Evolutionary conservation across 73 alveolate genomes (phyloP).

Genomic region (Tetrahymena thermophila): DNA sequence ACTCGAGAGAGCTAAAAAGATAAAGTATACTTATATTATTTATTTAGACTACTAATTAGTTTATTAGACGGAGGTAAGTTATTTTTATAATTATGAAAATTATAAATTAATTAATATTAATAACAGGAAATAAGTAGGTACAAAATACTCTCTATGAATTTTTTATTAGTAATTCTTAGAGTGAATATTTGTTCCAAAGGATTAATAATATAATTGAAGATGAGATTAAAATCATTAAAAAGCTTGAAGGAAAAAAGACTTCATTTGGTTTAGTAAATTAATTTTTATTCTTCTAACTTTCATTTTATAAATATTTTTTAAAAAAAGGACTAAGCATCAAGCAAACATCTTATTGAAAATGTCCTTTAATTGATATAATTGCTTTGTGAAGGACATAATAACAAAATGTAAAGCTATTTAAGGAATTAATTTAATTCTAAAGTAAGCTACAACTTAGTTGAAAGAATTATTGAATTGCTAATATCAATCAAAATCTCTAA

Average conservation of each 20-base stretch:
- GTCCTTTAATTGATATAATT: constrained; percentile 24
- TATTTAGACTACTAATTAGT: not conserved
- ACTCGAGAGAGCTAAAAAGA: not conserved
- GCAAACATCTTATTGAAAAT: constrained; percentile 3
- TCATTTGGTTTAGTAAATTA: not conserved
- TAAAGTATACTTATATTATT: constrained; percentile 13
- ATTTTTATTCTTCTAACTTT: not conserved
- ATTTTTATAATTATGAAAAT: not conserved
- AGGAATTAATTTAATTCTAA: constrained; percentile 38
- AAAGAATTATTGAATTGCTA: constrained; percentile 1
- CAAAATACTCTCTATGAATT: constrained; percentile 22
- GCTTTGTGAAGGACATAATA: constrained; percentile 54
- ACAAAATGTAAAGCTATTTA: constrained; percentile 28
- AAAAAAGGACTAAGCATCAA: constrained; percentile 11
- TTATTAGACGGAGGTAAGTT: constrained; percentile 6
- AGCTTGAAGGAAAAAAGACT: not conserved
- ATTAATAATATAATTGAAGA: constrained; percentile 7
- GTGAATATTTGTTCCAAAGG: constrained; percentile 19
- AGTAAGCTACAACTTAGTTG: constrained; percentile 32
- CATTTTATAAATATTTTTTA: not conserved
- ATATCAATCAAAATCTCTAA: not conserved
- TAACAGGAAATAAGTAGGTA: constrained; percentile 9
- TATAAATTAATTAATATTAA: not conserved
- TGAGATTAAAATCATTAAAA: not conserved
- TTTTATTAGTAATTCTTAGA: not conserved